Conservation (phyloP, 371 early-diverging fungal species). For the Mortierella polycephala region DNA sequence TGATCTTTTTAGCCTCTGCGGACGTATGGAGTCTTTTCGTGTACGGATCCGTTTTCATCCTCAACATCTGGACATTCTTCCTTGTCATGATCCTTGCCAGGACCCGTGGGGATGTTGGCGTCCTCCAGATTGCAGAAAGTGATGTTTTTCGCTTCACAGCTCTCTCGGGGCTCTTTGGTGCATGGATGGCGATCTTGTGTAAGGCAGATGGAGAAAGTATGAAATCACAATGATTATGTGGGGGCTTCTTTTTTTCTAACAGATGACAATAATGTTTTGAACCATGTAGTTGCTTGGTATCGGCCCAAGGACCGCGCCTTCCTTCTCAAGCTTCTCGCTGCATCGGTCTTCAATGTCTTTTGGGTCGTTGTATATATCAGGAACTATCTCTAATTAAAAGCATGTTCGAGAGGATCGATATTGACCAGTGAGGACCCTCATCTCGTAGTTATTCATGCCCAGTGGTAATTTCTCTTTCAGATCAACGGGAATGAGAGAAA, state of each 20-base stretch:
- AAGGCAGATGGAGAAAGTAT: conserved; percentile 2
- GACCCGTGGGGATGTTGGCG: conserved; percentile 19
- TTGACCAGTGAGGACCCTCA: too few relatives aligned
- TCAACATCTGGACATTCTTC: conserved; percentile 34
- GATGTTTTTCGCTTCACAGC: conserved; percentile 20
- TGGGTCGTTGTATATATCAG: conserved; percentile 30
- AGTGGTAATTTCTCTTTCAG: background rate
- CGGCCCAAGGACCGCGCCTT: conserved; percentile 16
- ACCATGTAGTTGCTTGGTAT: conserved; percentile 23
- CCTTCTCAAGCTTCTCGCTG: conserved; percentile 14
- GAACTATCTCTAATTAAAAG: conserved; percentile 12
- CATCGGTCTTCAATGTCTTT: conserved; percentile 22
- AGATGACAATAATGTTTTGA: background rate
- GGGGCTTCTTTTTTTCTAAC: background rate
- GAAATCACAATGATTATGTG: background rate
- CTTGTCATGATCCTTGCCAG: conserved; percentile 18
- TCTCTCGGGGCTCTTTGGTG: conserved; percentile 27
- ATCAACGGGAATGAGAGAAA: background rate
- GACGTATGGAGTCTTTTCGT: conserved; percentile 19
- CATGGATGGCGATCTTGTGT: conserved; percentile 25
- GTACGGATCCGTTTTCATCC: conserved; percentile 7
- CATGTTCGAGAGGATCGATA: background rate
- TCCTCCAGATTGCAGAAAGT: conserved; percentile 5
- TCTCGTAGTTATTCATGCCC: too few relatives aligned
- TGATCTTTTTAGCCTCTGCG: conserved; percentile 6